A percentile compares a stretch with the other conserved stretches of the same genome.
These are phyloP conservation scores for Mycotypha africana DNA, from an alignment of 371 early-diverging fungal genomes.

Conservation along the genomic window DNA sequence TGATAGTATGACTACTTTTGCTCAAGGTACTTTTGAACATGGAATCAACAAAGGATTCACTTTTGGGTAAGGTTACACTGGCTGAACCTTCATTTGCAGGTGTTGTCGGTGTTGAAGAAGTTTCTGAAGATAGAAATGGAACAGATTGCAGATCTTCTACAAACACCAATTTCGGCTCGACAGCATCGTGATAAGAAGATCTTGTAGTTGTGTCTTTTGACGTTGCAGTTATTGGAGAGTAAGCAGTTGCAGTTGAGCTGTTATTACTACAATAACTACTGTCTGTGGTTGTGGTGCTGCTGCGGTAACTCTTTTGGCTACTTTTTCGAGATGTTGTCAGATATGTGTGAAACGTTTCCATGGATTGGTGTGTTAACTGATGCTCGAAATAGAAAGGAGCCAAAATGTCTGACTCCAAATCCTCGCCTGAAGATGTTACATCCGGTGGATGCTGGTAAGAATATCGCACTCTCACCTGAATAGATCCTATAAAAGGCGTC, in stretches of 20 bases:
- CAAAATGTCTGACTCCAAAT: constrained; percentile 7
- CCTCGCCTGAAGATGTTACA: too few species aligned
- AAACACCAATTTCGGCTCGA: constrained; percentile 25
- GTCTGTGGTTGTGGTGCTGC: too few species aligned
- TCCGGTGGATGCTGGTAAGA: constrained; percentile 28
- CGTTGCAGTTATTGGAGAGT: too few species aligned
- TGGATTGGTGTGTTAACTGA: constrained; percentile 10
- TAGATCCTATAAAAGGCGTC: constrained; percentile 40
- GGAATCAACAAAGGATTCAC: constrained; percentile 26
- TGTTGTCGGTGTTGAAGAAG: constrained; percentile 4
- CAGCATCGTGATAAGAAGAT: constrained; percentile 37
- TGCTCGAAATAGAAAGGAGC: constrained; percentile 15
- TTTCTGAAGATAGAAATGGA: too few species aligned
- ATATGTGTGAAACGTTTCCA: constrained; percentile 7
- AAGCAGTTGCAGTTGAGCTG: too few species aligned
- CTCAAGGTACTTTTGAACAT: constrained; percentile 11
- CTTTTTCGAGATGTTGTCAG: constrained; percentile 8
- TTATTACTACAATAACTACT: too few species aligned
- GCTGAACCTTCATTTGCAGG: too few species aligned
- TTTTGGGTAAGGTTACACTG: constrained; percentile 6
- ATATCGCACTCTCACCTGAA: constrained; percentile 43
- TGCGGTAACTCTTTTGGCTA: constrained; percentile 4
- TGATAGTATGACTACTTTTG: not conserved
- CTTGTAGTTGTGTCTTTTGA: too few species aligned
- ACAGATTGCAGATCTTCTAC: constrained; percentile 22